Evolutionary conservation across 768 basidiomycete species (phyloP).

Genomic region (Pleurotus giganteus): DNA sequence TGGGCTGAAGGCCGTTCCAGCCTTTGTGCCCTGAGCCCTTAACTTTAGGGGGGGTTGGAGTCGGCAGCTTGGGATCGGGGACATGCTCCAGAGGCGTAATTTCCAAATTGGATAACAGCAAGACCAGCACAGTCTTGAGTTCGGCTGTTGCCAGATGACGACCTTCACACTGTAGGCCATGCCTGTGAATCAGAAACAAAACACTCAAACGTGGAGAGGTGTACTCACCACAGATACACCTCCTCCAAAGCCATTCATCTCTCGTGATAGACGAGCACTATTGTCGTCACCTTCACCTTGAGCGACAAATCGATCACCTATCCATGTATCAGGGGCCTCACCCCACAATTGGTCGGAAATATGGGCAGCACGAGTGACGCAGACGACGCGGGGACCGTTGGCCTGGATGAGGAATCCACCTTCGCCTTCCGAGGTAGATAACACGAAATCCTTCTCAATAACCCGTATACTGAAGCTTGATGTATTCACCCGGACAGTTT

Average conservation of each 20-base stretch:
- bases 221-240: slow-evolving; percentile 5
- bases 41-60: background rate
- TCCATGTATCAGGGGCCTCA: background rate
- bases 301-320: slow-evolving; percentile 5
- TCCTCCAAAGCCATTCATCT: slow-evolving; percentile 9
- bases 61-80: background rate
- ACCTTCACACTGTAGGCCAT: slow-evolving; percentile 6
- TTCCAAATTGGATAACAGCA: slow-evolving; percentile 2
- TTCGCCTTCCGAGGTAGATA: background rate
- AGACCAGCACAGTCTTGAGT: background rate
- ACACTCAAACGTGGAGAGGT: background rate
- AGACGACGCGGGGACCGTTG: slow-evolving; percentile 1
- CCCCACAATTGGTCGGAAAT: slow-evolving; percentile 4
- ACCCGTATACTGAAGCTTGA: slow-evolving; percentile 10
- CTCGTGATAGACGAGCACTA: slow-evolving; percentile 2
- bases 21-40: background rate
- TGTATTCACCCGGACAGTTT: slow-evolving; percentile 6
- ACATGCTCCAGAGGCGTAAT: slow-evolving; percentile 4
- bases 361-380: background rate
- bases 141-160: slow-evolving; percentile 9
- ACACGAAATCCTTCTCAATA: slow-evolving; percentile 6
- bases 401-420: background rate
- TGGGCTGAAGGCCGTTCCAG: slow-evolving; percentile 2
- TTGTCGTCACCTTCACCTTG: background rate
- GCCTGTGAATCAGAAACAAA: background rate